phyloP scores from a whole-genome alignment of 805 yeast species.

The Isabelozyma pseudorhagii region DNA sequence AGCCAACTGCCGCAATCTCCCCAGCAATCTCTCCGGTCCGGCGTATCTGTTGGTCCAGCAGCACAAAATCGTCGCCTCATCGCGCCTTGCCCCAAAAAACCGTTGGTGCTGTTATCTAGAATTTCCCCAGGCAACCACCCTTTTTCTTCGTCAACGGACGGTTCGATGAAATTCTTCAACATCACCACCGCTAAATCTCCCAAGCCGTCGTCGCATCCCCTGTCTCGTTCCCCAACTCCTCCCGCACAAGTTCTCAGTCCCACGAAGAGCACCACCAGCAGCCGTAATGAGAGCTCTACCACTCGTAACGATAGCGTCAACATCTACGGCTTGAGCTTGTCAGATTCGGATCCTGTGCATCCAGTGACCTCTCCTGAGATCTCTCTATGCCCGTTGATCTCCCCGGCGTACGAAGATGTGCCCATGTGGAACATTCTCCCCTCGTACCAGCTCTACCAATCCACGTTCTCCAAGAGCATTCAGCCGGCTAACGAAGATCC shows the following conservation, averaged over 20 bases:
- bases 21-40: too few species aligned
- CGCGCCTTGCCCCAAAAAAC: neutral
- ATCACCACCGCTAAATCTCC: neutral
- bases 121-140: neutral
- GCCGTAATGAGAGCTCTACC: too few species aligned
- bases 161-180: neutral
- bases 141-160: neutral
- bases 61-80: neutral
- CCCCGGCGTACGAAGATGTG: conserved; percentile 24
- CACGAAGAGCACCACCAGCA: neutral
- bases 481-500: conserved; percentile 17
- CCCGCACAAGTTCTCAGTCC: neutral
- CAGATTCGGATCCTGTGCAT: neutral
- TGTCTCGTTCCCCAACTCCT: neutral
- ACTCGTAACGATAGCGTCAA: neutral
- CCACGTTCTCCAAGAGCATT: conserved; percentile 24
- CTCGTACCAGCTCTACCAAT: conserved; percentile 26
- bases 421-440: conserved; percentile 30
- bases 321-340: neutral
- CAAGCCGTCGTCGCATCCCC: neutral
- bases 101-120: conserved; percentile 6
- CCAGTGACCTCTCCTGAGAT: neutral
- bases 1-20: too few species aligned
- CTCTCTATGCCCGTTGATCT: conserved; percentile 12
- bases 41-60: too few species aligned